Evolutionary conservation across 1,139 yeast genomes (phyloP).

Genomic region (Kurtzmaniella quercitrusa): DNA sequence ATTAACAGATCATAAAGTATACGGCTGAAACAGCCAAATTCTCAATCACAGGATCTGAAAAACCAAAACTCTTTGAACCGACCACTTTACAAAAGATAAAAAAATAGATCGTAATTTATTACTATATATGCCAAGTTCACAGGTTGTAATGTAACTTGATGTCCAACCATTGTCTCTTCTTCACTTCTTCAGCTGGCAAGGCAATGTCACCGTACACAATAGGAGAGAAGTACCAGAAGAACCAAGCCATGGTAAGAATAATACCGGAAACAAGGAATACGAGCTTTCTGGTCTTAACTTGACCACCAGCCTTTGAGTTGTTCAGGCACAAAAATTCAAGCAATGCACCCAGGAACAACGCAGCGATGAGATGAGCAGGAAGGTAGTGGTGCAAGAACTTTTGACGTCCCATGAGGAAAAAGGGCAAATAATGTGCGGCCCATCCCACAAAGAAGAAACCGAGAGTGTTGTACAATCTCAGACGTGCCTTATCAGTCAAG

Average conservation of each 20-base stretch:
- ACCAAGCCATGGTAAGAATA: slow-evolving; percentile 49
- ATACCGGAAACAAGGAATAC: slow-evolving; percentile 35
- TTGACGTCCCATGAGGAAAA: slow-evolving; percentile 89
- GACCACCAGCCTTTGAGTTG: slow-evolving; percentile 14
- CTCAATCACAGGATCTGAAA: too few relatives aligned
- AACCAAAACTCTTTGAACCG: too few relatives aligned
- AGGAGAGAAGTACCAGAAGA: slow-evolving; percentile 77
- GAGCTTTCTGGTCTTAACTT: slow-evolving; percentile 24
- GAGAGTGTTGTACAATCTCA: slow-evolving; percentile 72
- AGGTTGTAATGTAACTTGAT: slow-evolving; percentile 82
- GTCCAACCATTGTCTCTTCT: slow-evolving; percentile 76
- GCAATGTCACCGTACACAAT: slow-evolving; percentile 77
- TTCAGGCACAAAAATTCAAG: slow-evolving; percentile 76
- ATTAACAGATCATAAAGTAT: too few relatives aligned
- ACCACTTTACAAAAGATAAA: too few relatives aligned
- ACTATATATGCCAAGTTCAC: slow-evolving; percentile 17
- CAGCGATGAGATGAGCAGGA: slow-evolving; percentile 93
- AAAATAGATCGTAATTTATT: too few relatives aligned
- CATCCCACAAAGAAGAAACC: slow-evolving; percentile 87
- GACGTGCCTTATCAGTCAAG: slow-evolving; percentile 60
- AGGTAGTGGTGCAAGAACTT: slow-evolving; percentile 91
- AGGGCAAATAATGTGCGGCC: slow-evolving; percentile 86
- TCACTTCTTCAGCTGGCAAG: slow-evolving; percentile 60
- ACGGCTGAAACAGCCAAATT: too few relatives aligned
- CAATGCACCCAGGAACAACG: slow-evolving; percentile 76